Percentiles rank a stretch among this genome's conserved stretches.
Evolutionary conservation across 495 filamentous ascomycete species (phyloP).

Genomic region (Choiromyces venosus): DNA sequence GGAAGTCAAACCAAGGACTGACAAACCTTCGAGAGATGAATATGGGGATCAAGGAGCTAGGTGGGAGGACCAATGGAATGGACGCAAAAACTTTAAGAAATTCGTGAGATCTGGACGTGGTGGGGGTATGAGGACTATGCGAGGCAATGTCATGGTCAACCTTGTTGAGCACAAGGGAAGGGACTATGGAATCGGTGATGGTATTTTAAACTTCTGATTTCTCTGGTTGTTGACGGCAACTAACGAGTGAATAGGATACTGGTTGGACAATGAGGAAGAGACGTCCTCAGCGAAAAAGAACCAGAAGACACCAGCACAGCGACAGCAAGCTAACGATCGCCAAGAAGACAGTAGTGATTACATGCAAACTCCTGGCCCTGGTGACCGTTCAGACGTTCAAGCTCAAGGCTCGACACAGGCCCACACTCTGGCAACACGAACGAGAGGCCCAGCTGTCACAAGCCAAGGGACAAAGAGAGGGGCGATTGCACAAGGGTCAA

Average conservation of each 20-base stretch:
- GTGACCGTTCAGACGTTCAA: not conserved
- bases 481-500: conserved; percentile 9
- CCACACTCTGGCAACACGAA: not conserved
- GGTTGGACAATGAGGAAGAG: conserved; percentile 23
- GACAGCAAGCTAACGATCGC: not conserved
- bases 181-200: conserved; percentile 76
- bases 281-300: not conserved
- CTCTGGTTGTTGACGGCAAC: not conserved
- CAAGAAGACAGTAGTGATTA: conserved; percentile 5
- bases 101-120: conserved; percentile 64
- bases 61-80: conserved; percentile 92
- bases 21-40: conserved; percentile 25
- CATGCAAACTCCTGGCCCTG: not conserved
- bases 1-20: conserved; percentile 50
- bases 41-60: conserved; percentile 52
- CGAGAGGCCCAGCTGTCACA: conserved; percentile 3
- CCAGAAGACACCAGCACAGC: conserved; percentile 3
- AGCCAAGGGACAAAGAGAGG: conserved; percentile 32
- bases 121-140: conserved; percentile 45
- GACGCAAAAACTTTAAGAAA: conserved; percentile 92
- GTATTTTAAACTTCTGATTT: not conserved
- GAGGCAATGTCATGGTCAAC: conserved; percentile 63
- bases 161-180: conserved; percentile 74
- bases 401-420: conserved; percentile 12
- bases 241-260: conserved; percentile 24